phyloP scores from a whole-genome alignment of 352 stramenopile genomes.

The Saprolegnia parasitica region DNA sequence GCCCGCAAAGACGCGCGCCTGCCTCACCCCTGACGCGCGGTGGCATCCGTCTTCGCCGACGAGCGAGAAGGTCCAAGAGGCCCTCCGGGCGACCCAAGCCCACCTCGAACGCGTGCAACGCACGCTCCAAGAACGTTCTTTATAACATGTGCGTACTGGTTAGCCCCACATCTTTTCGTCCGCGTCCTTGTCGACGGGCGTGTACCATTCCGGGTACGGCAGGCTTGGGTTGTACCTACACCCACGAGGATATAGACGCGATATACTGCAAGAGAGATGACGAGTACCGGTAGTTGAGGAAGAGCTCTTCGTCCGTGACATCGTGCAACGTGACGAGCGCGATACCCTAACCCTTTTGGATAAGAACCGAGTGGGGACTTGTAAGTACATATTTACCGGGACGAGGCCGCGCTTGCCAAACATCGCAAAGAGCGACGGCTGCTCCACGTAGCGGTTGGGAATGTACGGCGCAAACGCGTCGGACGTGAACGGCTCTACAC shows the following conservation, averaged over 20 bases:
- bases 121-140: neutral
- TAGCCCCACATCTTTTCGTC: conserved; percentile 84
- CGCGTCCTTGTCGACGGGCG: conserved; percentile 66
- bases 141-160: neutral
- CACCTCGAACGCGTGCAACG: neutral
- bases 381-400: conserved; percentile 53
- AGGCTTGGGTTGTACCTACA: conserved; percentile 74
- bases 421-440: conserved; percentile 74
- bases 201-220: conserved; percentile 74
- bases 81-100: neutral
- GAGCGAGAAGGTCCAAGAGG: neutral
- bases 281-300: conserved; percentile 70
- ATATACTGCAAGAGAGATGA: conserved; percentile 26
- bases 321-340: conserved; percentile 70
- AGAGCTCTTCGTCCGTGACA: conserved; percentile 80
- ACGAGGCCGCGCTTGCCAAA: conserved; percentile 80
- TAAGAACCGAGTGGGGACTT: neutral
- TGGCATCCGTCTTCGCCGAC: neutral
- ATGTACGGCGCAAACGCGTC: conserved; percentile 61
- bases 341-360: conserved; percentile 40
- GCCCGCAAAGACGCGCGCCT: neutral
- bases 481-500: conserved; percentile 58
- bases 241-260: too few species aligned
- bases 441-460: conserved; percentile 75
- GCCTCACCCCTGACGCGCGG: neutral